Base-by-base conservation (phyloP, 1,284 basidiomycete genomes). In the Fereydounia khargensis region DNA sequence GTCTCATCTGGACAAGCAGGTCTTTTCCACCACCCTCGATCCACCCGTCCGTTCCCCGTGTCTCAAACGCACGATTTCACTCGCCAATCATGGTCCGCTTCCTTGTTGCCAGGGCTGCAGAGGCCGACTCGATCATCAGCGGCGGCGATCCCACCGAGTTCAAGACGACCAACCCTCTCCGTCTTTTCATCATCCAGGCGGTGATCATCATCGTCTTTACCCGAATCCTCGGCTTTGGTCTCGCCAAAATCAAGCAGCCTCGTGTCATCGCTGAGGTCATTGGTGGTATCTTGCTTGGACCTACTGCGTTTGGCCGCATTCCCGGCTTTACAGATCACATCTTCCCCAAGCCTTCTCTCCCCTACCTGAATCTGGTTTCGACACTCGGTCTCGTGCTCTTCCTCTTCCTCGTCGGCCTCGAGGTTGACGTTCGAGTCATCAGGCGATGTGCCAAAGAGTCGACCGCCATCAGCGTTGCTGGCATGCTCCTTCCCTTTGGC, bases 221-320 rank as follows among this genome's bases (percentile, higher is more conserved):
- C 38, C 86, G 89, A 67, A 65, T 86, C 6, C 82, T 91, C 11
- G 81, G 83, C 2, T 77, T 86, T 39, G 62, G 80, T 39, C 80
- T 90, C 22, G 73, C 78, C 22, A 84, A 81, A 40, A 83, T 91
- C 46, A 83, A 85, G 33, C 89, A 92, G 74, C 89, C 89, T 4
- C 81, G 85, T 36, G 89, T 92, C 65, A 90, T 91, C 48, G 85
- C 89, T 46, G 89, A 92, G 76, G 85, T 92, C 64, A 85, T 91
- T 49, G 87, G 84, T 3, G 89, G 89, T 30, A 84, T 92, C 65
- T 68, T 91, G 24, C 82, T 90, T 11, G 66, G 63, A 16, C 65
- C 70, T 8, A 73, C 70, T 19, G 70, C 68, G 10, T 53, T 69
- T 42, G 70, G 70, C 8, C 61, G 62, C 35, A 69, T 73, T 13